Conservation (phyloP, 192 early-diverging fungal species). For the Linnemannia exigua region DNA sequence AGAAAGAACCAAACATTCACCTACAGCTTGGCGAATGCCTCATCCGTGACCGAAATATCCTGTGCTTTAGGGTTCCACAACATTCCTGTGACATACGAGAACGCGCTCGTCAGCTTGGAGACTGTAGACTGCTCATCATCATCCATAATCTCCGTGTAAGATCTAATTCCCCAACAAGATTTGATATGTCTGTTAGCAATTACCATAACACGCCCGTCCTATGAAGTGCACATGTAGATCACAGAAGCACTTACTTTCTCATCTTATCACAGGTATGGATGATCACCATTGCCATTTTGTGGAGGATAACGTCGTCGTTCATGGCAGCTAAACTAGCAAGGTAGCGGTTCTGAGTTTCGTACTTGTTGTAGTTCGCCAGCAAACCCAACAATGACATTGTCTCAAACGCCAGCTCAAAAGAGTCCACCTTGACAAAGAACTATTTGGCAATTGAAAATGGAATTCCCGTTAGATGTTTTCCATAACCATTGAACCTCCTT, state of each 20-base stretch:
- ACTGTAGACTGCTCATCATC: constrained; percentile 62
- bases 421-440: constrained; percentile 58
- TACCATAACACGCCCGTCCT: not conserved
- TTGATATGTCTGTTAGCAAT: not conserved
- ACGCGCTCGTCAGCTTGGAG: constrained; percentile 45
- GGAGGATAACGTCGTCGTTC: constrained; percentile 49
- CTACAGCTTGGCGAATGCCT: constrained; percentile 57
- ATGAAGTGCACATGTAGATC: no score
- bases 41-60: constrained; percentile 49
- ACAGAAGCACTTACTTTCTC: constrained; percentile 26
- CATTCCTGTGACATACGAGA: constrained; percentile 62
- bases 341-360: constrained; percentile 66
- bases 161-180: constrained; percentile 1
- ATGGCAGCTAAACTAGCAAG: constrained; percentile 48
- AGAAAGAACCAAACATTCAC: not conserved
- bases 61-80: constrained; percentile 53
- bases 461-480: not conserved
- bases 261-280: constrained; percentile 31
- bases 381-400: constrained; percentile 61
- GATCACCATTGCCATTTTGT: constrained; percentile 41
- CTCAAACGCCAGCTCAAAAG: constrained; percentile 52
- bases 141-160: constrained; percentile 60
- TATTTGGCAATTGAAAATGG: not conserved
- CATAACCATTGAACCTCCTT: not conserved
- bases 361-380: constrained; percentile 72